These are phyloP conservation scores for Debaryomyces sp. DNA, from an alignment of 1,139 yeast genomes.

Conservation along the genomic window DNA sequence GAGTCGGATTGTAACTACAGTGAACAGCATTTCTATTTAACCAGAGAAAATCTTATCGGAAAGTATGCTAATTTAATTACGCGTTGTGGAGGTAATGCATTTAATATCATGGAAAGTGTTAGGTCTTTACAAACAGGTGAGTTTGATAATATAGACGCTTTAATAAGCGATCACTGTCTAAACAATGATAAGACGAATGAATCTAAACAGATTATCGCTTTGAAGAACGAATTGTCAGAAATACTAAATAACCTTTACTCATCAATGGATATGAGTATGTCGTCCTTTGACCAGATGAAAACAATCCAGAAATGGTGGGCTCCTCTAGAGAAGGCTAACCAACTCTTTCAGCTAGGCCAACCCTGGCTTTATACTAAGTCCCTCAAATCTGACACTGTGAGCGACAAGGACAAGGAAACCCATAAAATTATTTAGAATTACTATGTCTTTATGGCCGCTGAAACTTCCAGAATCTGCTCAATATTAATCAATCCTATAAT, in stretches of 20 bases:
- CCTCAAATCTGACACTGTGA: conserved; percentile 33
- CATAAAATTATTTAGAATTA: conserved; percentile 44
- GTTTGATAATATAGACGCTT: conserved; percentile 27
- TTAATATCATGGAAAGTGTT: conserved; percentile 56
- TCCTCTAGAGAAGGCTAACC: conserved; percentile 63
- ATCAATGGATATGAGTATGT: conserved; percentile 46
- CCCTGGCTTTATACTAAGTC: conserved; percentile 56
- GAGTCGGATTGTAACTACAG: conserved; percentile 80
- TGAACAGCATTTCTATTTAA: conserved; percentile 54
- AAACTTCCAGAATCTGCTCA: conserved; percentile 67
- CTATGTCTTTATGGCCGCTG: conserved; percentile 67
- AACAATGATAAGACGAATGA: conserved; percentile 17
- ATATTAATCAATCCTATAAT: conserved; percentile 72
- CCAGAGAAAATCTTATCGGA: conserved; percentile 72
- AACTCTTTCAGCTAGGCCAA: conserved; percentile 57
- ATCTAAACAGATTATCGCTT: conserved; percentile 18
- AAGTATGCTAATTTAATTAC: conserved; percentile 81
- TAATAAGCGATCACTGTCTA: conserved; percentile 17
- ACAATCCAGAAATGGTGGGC: conserved; percentile 69
- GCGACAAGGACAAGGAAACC: conserved; percentile 14
- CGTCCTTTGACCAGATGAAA: conserved; percentile 54
- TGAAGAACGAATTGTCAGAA: conserved; percentile 20
- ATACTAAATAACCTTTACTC: conserved; percentile 23
- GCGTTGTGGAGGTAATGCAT: conserved; percentile 73
- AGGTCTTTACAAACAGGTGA: conserved; percentile 19